phyloP scores from a whole-genome alignment of 129 eudicot genomes.

The Ambrosia trifida region DNA sequence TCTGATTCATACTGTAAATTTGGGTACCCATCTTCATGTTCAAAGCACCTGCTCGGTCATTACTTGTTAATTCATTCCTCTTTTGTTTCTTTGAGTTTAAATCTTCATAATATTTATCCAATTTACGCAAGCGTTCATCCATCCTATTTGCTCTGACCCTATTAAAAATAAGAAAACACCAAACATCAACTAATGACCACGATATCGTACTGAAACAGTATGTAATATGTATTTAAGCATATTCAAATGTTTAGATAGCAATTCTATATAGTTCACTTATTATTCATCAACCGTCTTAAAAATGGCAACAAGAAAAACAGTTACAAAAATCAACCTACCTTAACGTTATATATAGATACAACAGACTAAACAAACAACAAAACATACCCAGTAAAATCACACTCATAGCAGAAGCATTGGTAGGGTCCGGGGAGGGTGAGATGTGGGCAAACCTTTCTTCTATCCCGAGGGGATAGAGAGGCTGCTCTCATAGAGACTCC shows the following conservation, averaged over 20 bases:
- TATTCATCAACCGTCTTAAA: not conserved
- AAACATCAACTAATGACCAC: slow-evolving; percentile 3
- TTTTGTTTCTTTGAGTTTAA: slow-evolving; percentile 58
- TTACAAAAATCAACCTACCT: slow-evolving; percentile 7
- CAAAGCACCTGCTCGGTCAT: slow-evolving; percentile 64
- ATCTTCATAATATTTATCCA: slow-evolving; percentile 57
- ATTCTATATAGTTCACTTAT: not conserved
- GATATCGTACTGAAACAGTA: slow-evolving; percentile 17
- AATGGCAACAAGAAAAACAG: not conserved
- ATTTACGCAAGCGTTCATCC: slow-evolving; percentile 56
- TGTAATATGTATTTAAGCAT: slow-evolving; percentile 2
- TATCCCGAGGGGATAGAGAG: too few species aligned
- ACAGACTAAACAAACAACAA: slow-evolving; percentile 4
- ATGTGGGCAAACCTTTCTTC: too few species aligned
- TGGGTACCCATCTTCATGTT: slow-evolving; percentile 62
- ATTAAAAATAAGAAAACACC: slow-evolving; percentile 30
- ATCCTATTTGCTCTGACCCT: slow-evolving; percentile 64
- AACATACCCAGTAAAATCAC: slow-evolving; percentile 47
- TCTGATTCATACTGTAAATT: slow-evolving; percentile 45
- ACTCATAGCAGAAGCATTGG: too few species aligned
- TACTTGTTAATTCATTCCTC: slow-evolving; percentile 48
- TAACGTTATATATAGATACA: slow-evolving; percentile 2
- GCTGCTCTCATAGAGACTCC: too few species aligned
- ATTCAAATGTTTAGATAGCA: slow-evolving; percentile 13
- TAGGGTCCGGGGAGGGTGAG: too few species aligned